Conservation (phyloP, 202 grass and related monocot genomes). For the Eragrostis tef region DNA sequence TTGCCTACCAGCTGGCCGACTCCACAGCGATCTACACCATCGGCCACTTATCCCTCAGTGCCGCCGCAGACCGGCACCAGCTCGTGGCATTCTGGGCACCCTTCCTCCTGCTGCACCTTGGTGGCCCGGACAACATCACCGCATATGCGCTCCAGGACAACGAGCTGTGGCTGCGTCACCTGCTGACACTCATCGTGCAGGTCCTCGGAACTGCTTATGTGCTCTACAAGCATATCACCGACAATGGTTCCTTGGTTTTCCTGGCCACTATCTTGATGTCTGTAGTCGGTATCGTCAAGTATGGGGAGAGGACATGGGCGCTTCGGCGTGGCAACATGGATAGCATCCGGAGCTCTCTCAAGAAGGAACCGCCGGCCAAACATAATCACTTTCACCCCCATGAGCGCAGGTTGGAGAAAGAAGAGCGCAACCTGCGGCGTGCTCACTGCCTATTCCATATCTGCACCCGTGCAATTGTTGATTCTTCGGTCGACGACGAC, state of each 20-base stretch:
- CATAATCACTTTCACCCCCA: too few species aligned
- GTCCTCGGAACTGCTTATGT: background rate
- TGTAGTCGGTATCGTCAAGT: constrained; percentile 41
- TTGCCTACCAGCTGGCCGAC: constrained; percentile 51
- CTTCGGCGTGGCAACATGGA: constrained; percentile 36
- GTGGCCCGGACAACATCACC: constrained; percentile 48
- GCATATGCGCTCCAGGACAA: constrained; percentile 58
- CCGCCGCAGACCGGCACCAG: background rate
- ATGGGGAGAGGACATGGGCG: constrained; percentile 42
- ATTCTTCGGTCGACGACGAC: constrained; percentile 13
- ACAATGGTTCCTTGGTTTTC: background rate
- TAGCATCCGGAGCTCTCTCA: constrained; percentile 26
- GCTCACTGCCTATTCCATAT: constrained; percentile 43
- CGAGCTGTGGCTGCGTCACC: constrained; percentile 57
- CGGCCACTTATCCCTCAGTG: constrained; percentile 27
- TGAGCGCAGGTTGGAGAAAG: too few species aligned
- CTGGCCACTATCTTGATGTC: constrained; percentile 42
- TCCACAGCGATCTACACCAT: constrained; percentile 43
- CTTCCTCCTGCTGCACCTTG: constrained; percentile 53
- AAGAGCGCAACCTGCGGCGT: background rate
- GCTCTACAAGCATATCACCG: background rate
- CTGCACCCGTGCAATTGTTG: constrained; percentile 41
- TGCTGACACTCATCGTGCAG: constrained; percentile 27
- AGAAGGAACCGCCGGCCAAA: fast-evolving
- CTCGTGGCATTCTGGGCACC: constrained; percentile 59